Evolutionary conservation across 1,139 yeast species (phyloP), one percentile per base, ranked within the genome.

Genomic region (Meyerozyma smithsonii): DNA sequence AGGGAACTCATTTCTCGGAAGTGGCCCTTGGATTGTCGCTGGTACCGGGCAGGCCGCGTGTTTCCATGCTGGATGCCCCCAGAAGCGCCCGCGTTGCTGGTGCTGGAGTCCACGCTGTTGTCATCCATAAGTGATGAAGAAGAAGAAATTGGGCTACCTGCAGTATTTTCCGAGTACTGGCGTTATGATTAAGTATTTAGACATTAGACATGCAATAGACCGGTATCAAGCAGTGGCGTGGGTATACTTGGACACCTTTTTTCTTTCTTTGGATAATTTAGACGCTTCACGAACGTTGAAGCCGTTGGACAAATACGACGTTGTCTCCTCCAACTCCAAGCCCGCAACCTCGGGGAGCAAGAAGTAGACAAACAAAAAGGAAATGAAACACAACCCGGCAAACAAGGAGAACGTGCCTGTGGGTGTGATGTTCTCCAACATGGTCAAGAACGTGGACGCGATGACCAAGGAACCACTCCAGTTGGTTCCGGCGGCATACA

Each of bases 401-500:
- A 87, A 90, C 49, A 90, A 78, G 7, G 90, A 78, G 64, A 90
- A 92, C 0, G 98, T 90, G 28, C 97, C 97, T 0, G 96, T 80
- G 32, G 97, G 97, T 1, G 97, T 88, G 48, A 90, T 89, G 48
- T 81, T 84, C 59, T 85, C 79, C 69, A 90, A 75, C 97, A 90
- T 90, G 21, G 97, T 89, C 59, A 92, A 74, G 64, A 89, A 90
- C 0, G 97, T 86, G 3, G 96, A 77, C 1, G 97, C 87, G 57
- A 90, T 86, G 33, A 88, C 84, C 54, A 92, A 70, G 21, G 96
- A 88, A 39, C 97, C 97, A 11, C 89, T 80, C 98, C 98, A 92
- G 68, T 92, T 92, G 35, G 92, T 82, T 21, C 90, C 88, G n/a
- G 97, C 86, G 3, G 97, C 90, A 53, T 79, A 83, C 50, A 95